phyloP scores from a whole-genome alignment of 805 yeast genomes.

The Maudiozyma turicensis region DNA sequence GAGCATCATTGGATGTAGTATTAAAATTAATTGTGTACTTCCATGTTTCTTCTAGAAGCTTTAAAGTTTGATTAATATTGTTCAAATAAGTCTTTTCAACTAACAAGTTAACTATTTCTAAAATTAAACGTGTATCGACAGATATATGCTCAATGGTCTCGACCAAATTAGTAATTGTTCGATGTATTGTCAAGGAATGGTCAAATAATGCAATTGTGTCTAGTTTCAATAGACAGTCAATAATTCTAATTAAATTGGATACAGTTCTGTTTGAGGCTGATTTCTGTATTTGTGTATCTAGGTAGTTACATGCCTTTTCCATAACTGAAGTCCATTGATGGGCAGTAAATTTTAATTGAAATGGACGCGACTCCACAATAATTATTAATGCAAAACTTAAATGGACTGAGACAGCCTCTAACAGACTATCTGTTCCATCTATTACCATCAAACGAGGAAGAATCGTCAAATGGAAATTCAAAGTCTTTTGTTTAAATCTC shows the following conservation, averaged over 20 bases:
- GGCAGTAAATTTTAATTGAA: conserved; percentile 17
- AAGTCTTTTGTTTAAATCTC: conserved; percentile 19
- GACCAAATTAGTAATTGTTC: conserved; percentile 16
- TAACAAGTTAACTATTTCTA: conserved; percentile 39
- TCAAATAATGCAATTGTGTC: conserved; percentile 19
- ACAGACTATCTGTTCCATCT: conserved; percentile 6
- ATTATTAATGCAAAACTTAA: conserved; percentile 16
- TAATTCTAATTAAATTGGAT: conserved; percentile 19
- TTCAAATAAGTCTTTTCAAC: conserved; percentile 28
- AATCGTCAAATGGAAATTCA: conserved; percentile 14
- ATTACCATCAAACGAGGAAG: conserved; percentile 18
- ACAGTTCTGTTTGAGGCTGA: conserved; percentile 19
- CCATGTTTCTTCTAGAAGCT: conserved; percentile 33
- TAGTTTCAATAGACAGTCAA: conserved; percentile 17
- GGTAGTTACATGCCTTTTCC: conserved; percentile 8
- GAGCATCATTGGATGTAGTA: conserved; percentile 33
- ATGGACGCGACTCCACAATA: conserved; percentile 13
- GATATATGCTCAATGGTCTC: conserved; percentile 18
- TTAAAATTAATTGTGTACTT: conserved; percentile 29
- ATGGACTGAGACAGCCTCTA: conserved; percentile 18
- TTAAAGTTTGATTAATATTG: neutral
- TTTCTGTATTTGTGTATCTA: conserved; percentile 8
- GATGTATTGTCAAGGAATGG: conserved; percentile 12
- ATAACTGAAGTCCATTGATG: conserved; percentile 19
- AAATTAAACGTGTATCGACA: conserved; percentile 25